These are phyloP conservation scores for Cordyceps fumosorosea DNA, from an alignment of 2,329 filamentous ascomycete species.

Conservation along the genomic window DNA sequence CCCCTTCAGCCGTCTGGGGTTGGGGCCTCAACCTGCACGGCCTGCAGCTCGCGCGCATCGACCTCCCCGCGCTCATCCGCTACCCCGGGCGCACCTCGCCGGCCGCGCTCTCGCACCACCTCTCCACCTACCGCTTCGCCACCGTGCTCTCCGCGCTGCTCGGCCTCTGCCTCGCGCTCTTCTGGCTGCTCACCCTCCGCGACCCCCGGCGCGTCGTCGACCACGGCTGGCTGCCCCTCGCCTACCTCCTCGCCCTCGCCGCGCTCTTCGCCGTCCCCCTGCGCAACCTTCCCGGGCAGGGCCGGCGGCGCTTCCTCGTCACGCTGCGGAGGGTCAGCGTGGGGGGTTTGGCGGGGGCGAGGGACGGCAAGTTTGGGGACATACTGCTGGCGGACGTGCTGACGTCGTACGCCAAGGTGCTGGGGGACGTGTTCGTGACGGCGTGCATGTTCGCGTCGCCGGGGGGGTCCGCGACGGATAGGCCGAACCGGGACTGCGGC, in stretches of 20 bases:
- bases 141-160: conserved; percentile 68
- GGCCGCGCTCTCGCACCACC: conserved; percentile 67
- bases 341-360: conserved; percentile 77
- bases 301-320: conserved; percentile 67
- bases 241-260: conserved; percentile 68
- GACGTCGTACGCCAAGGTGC: conserved; percentile 88
- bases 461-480: conserved; percentile 66
- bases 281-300: conserved; percentile 58
- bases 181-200: conserved; percentile 76
- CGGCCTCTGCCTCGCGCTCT: conserved; percentile 63
- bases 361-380: conserved; percentile 92
- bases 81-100: conserved; percentile 71
- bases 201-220: conserved; percentile 61
- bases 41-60: conserved; percentile 72
- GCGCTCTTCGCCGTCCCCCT: conserved; percentile 68
- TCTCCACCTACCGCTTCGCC: conserved; percentile 80
- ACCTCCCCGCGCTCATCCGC: conserved; percentile 78
- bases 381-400: conserved; percentile 88
- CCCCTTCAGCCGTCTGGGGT: conserved; percentile 72
- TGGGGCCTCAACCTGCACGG: conserved; percentile 92
- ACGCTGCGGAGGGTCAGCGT: conserved; percentile 73
- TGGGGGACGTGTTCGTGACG: conserved; percentile 82
- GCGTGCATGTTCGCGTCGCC: conserved; percentile 83
- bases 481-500: conserved; percentile 76
- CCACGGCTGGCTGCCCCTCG: conserved; percentile 82